Base-by-base conservation (phyloP, 106 monocot genomes). In the Apostasia shenzhenica region DNA sequence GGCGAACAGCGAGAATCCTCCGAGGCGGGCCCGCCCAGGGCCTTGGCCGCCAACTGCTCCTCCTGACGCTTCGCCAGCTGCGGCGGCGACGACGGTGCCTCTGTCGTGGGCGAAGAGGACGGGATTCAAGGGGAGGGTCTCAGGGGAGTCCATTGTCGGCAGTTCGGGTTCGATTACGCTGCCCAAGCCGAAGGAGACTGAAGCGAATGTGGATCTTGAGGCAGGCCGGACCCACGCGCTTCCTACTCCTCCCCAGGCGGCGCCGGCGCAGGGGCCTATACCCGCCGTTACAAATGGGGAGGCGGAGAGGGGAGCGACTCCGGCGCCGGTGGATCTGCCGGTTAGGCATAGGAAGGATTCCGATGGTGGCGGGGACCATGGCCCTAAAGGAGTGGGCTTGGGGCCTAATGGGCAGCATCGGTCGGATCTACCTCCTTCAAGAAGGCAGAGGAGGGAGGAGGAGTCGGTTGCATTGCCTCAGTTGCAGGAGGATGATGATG, bases 51-150 rank as follows among this genome's bases (percentile, higher is more conserved):
- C 83, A 14, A 74, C 72, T 6, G 46, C 81, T 48, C 59, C 14
- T 2, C 54, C 71, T 6, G 26, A 43, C 1, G 64, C 57, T 41
- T 1, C 59, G 4, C 74, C 72, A 44, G 59, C 71, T 6, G 8
- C 50, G 2, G 67, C 56, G 49, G 8, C 58, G 12, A 70, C 74
- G 45, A 48, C 70, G 55, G 48, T 74, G 46, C 86, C 86, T 14
- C 76, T 88, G 37, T 94, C 94, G 14, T 94, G 94, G 94, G 94
- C 94, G 14, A 85, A 81, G 85, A 76, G 88, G 66, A 91, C 94
- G 13, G 94, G 87, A 0, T 94, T 88, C 75, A 85, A 81, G 75
- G 70, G 60, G 39, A 49, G 75, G 7, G 45, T 76, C 39, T 91
- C 77, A 58, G 88, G 91, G 9, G 88, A 91, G 75, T 81, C 82